Evolutionary conservation across 2,329 filamentous ascomycete species (phyloP), one percentile per base, ranked within the genome.

Genomic region (Colletotrichum gigasporum): DNA sequence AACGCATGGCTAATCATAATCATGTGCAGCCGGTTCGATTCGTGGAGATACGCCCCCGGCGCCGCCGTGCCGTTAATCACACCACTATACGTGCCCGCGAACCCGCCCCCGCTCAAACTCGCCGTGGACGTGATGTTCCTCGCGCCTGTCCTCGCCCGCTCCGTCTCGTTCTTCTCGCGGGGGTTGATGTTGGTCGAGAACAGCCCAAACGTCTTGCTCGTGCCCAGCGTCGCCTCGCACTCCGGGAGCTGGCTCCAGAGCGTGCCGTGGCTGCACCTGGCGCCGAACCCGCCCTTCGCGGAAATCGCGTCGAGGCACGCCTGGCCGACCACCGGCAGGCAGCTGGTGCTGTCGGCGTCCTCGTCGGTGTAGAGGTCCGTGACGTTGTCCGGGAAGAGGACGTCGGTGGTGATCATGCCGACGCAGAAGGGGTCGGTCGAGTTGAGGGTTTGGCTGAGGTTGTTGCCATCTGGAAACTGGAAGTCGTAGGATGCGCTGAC

Each of bases 311-410:
- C 16, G 11, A 64, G n/a, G 10, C 61, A 64, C 0, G 45, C 47
- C 6, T 47, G 45, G 12, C 61, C 61, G 3, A 64, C 16, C 2
- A 61, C 34, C 2, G 26, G 47, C 41, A 11, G 26, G 32, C 61
- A 64, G n/a, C 35, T 22, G 6, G 48, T 35, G 47, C 16, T 61
- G 47, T 42, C 28, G 4, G 11, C 4, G 22, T 61, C 30, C 9
- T 48, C 32, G 9, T 47, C 32, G 16, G 39, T 48, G 32, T 41
- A 64, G 14, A 54, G 26, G 12, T 22, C 32, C 2, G 55, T 61
- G n/a, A 64, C 47, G 34, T 64, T 64, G 11, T 69, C 7, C 53
- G 65, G n/a, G 67, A 64, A 16, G 54, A 61, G 11, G 69, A 37
- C 28, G 24, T 52, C 11, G 12, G 39, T 34, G 0, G 34, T 14